Conservation (phyloP, 164 flowering plant species). For the Aristolochia fimbriata region DNA sequence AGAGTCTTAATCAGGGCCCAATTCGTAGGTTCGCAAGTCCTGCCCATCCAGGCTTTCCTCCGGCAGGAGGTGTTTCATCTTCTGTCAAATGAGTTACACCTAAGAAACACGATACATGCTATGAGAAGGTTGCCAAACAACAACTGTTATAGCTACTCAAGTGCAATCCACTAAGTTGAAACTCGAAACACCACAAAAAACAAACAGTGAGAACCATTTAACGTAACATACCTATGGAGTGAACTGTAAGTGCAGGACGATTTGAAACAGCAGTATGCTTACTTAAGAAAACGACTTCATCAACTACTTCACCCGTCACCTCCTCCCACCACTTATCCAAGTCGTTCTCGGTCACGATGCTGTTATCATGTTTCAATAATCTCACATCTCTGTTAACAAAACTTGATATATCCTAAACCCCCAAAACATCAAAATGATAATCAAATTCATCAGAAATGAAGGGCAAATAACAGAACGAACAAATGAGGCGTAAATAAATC, state of each 20-base stretch:
- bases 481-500: not conserved
- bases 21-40: slow-evolving; percentile 66
- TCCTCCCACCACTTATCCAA: slow-evolving; percentile 77
- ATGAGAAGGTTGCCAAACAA: not conserved
- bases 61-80: slow-evolving; percentile 45
- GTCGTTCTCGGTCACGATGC: slow-evolving; percentile 68
- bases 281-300: slow-evolving; percentile 74
- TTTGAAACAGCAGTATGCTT: slow-evolving; percentile 75
- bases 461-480: not conserved
- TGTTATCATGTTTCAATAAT: slow-evolving; percentile 46
- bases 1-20: slow-evolving; percentile 59
- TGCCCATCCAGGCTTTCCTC: slow-evolving; percentile 83
- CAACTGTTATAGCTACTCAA: too few species aligned
- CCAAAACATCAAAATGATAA: not conserved
- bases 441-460: not conserved
- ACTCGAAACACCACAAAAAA: not conserved
- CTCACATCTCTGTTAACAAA: slow-evolving; percentile 48
- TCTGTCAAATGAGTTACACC: slow-evolving; percentile 63
- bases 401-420: slow-evolving; percentile 40
- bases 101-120: slow-evolving; percentile 9
- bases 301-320: slow-evolving; percentile 58
- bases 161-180: not conserved
- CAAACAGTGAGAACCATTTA: not conserved
- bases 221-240: slow-evolving; percentile 75
- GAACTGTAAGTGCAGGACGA: slow-evolving; percentile 83